Percentiles rank a stretch among this genome's conserved stretches.
phyloP scores from a whole-genome alignment of 1,139 yeast genomes.

The Diutina rugosa region DNA sequence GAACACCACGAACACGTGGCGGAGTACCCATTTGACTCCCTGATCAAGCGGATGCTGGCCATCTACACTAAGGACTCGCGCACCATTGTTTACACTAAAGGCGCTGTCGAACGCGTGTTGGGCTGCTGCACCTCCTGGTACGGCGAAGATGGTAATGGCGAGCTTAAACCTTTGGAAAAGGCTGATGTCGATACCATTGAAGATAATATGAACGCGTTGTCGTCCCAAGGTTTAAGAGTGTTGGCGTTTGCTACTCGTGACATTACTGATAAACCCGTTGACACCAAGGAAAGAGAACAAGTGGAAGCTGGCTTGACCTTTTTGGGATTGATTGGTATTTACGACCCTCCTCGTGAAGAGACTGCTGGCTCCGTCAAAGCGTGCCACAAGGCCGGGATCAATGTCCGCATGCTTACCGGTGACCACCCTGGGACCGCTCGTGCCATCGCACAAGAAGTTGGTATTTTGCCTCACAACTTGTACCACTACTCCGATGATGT shows the following conservation, averaged over 20 bases:
- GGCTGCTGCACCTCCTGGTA: slow-evolving; percentile 47
- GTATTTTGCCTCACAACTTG: slow-evolving; percentile 61
- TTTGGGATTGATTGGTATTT: slow-evolving; percentile 65
- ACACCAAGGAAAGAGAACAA: slow-evolving; percentile 26
- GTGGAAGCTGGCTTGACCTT: slow-evolving; percentile 48
- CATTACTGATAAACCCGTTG: slow-evolving; percentile 8
- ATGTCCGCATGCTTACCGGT: slow-evolving; percentile 79
- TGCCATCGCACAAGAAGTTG: slow-evolving; percentile 79
- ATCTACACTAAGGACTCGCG: slow-evolving; percentile 23
- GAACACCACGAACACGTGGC: slow-evolving; percentile 28
- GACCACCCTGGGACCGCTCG: slow-evolving; percentile 76
- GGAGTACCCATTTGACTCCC: slow-evolving; percentile 72
- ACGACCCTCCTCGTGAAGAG: slow-evolving; percentile 74
- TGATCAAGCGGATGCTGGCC: slow-evolving; percentile 64
- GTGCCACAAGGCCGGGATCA: slow-evolving; percentile 69
- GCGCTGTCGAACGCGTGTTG: slow-evolving; percentile 68
- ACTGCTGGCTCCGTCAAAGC: slow-evolving; percentile 52
- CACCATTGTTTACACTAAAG: slow-evolving; percentile 44
- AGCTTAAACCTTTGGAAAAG: slow-evolving; percentile 21
- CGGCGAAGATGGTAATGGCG: slow-evolving; percentile 15
- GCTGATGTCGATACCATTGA: slow-evolving; percentile 32
- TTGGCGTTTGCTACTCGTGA: slow-evolving; percentile 49
- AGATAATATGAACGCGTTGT: slow-evolving; percentile 46
- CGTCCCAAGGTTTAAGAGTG: slow-evolving; percentile 62
- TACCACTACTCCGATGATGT: slow-evolving; percentile 51